Evolutionary conservation across 1,139 yeast species (phyloP).

Genomic region (Geotrichum reessii): DNA sequence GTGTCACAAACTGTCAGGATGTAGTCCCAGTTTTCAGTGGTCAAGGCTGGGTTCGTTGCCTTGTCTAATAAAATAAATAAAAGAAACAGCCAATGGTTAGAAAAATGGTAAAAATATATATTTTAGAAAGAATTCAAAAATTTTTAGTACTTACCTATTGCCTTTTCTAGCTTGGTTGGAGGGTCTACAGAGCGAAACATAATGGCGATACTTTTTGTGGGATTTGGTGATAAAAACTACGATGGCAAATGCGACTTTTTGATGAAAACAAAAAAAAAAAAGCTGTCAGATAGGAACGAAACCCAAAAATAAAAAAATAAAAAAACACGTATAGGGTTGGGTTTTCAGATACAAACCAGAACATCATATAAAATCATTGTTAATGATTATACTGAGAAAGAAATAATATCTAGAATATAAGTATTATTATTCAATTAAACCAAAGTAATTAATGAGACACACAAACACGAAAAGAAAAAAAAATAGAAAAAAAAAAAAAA

Average conservation of each 20-base stretch:
- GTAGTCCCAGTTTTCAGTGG: conserved; percentile 80
- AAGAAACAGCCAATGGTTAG: conserved; percentile 5
- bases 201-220: neutral
- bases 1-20: conserved; percentile 79
- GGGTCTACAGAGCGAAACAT: conserved; percentile 28
- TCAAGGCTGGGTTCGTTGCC: conserved; percentile 80
- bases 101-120: neutral
- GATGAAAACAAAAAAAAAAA: neutral
- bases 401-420: too few relatives aligned
- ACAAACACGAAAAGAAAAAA: neutral
- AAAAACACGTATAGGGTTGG: neutral
- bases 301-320: too few relatives aligned
- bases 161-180: conserved; percentile 23
- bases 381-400: too few relatives aligned
- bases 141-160: conserved; percentile 20
- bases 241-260: neutral
- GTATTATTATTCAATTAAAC: neutral
- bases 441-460: neutral
- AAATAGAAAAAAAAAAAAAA: neutral
- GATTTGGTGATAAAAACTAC: neutral
- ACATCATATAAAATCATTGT: neutral
- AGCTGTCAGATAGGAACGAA: neutral
- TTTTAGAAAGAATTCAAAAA: neutral
- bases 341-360: neutral
- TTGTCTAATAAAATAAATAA: conserved; percentile 33